Base-by-base conservation (phyloP, 805 yeast species). In the Starmerella apis region DNA sequence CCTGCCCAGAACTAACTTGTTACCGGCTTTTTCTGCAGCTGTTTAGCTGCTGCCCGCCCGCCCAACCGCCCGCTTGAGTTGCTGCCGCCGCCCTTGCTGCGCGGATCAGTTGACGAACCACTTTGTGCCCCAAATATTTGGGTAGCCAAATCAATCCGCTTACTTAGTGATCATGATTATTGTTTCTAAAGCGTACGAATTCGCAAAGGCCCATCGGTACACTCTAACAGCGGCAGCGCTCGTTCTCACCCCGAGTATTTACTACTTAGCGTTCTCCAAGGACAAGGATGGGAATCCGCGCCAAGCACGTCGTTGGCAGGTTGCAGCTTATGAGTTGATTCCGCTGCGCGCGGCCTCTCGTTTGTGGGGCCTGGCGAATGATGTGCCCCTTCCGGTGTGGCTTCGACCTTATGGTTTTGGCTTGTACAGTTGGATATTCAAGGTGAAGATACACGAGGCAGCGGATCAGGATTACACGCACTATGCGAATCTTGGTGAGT, bases 311-410 rank as follows among this genome's bases (percentile, higher is more conserved):
- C 82, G 94, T 8, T 88, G 96, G 96, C 80, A 83, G 37, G 76
- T 90, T 50, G 88, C 86, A 61, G 82, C 92, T 27, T 92, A 92
- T 66, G 79, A 87, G 3, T 81, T 96, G 1, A 71, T 92, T 43
- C 99, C 99, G 1, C 74, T 92, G 63, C 86, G 88, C 63, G 84
- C 95, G 1, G 72, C 87, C 30, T 87, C 96, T 0, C 76, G 99
- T 54, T 68, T 90, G 41, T 92, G 99, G 99, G 99, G 99, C 28
- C 79, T 78, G 59, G 75, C 92, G 51, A 92, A 92, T 63, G 80
- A 80, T 49, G 73, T 88, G 41, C 81, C 79, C 42, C 71, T 92
- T 55, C 99, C 99, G 0, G 73, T 80, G 23, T 86, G 96, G 94
- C 60, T 90, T 53, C 76, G 99, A 59, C 78, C 74, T 10, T 92